Conservation (phyloP, 306 rosid genomes). For the Vicia villosa region DNA sequence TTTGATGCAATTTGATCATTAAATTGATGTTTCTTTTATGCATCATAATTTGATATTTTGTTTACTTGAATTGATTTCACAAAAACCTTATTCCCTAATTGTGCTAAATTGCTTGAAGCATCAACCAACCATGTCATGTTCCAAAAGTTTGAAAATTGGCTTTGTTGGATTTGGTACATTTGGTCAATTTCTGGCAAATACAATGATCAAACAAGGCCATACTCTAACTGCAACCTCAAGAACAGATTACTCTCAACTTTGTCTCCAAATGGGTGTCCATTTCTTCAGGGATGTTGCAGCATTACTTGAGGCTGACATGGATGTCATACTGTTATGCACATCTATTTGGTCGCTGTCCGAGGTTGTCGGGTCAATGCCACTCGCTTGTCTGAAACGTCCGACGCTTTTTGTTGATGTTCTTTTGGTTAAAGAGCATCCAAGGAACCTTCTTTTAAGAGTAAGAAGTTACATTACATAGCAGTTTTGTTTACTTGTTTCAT, state of each 20-base stretch:
- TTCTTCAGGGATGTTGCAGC: slow-evolving; percentile 45
- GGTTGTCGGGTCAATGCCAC: slow-evolving; percentile 59
- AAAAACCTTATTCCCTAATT: too few species aligned
- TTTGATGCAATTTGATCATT: too few species aligned
- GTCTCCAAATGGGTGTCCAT: slow-evolving; percentile 50
- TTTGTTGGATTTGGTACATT: slow-evolving; percentile 63
- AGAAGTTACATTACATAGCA: background rate
- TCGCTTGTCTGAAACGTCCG: slow-evolving; percentile 44
- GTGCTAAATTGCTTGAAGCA: too few species aligned
- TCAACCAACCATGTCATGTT: slow-evolving; percentile 27
- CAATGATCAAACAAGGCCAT: slow-evolving; percentile 65
- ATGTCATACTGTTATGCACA: slow-evolving; percentile 58
- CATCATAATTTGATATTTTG: too few species aligned
- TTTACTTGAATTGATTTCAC: too few species aligned
- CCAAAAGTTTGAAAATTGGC: slow-evolving; percentile 51
- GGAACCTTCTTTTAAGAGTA: slow-evolving; percentile 50
- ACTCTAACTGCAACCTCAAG: slow-evolving; percentile 54
- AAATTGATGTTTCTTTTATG: too few species aligned
- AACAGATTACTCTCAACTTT: slow-evolving; percentile 54
- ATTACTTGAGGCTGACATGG: slow-evolving; percentile 51
- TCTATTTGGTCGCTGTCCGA: slow-evolving; percentile 55
- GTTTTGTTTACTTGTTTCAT: slow-evolving; percentile 1
- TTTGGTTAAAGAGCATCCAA: slow-evolving; percentile 72
- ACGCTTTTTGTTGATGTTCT: slow-evolving; percentile 66
- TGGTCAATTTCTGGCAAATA: slow-evolving; percentile 60